Evolutionary conservation across 2,329 filamentous ascomycete genomes (phyloP), one percentile per base, ranked within the genome.

Genomic region (Colletotrichum cordylinicola): DNA sequence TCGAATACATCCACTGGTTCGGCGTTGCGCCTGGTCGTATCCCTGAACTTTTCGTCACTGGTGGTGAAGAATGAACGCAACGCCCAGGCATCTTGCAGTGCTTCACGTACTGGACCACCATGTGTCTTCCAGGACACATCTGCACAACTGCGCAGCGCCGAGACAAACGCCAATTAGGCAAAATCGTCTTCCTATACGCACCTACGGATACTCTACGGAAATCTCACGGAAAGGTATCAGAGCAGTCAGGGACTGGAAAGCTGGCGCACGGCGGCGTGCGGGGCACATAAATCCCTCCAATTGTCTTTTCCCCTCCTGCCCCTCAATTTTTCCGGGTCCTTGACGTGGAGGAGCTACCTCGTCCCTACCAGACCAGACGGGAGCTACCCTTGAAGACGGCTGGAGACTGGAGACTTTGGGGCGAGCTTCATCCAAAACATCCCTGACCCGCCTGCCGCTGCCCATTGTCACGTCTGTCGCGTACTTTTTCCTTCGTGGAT

Each of bases 251-350:
- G 43, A n/a, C 58, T 70, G 66, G 70, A 35, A 69, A 75, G 70
- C 70, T 68, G 73, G 68, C 35, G 69, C 72, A 69, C 61, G 56
- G 67, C 67, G 75, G 72, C 69, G 68, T 67, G 69, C 69, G 76
- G 76, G 72, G 71, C 66, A 60, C 58, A 35, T 70, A 75, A 75
- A 76, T 79, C 72, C 76, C 78, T 79, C 76, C 78, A 78, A 80
- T 79, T 69, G 72, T 43, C 66, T 77, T 78, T 72, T 72, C 79
- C 77, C 79, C 78, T 67, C 65, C 72, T 83, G 79, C 82, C 83
- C 83, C 82, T 83, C 83, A 84, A 83, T 84, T 84, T 79, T 81
- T 84, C 83, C 83, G 82, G 82, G 74, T 29, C 69, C 69, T 68
- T 64, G 56, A 48, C 33, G 56, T 64, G 64, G 39, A 64, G 43